These are phyloP conservation scores for Glaciozyma antarctica DNA, from an alignment of 768 basidiomycete genomes.

Conservation along the genomic window DNA sequence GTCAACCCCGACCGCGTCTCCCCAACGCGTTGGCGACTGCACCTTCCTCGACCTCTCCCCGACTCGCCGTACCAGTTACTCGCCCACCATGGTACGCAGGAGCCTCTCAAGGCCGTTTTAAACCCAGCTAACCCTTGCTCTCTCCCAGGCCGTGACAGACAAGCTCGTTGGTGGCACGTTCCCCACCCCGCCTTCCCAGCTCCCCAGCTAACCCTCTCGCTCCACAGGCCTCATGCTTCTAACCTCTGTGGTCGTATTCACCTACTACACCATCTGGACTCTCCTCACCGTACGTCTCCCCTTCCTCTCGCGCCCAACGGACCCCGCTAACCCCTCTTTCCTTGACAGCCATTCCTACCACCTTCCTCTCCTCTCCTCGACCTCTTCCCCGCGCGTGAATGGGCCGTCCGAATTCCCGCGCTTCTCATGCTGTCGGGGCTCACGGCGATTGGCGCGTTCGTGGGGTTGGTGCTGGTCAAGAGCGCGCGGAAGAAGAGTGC, in stretches of 20 bases:
- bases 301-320: conserved; percentile 8
- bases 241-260: conserved; percentile 59
- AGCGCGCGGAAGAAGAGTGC: conserved; percentile 62
- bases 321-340: background rate
- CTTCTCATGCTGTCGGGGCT: conserved; percentile 72
- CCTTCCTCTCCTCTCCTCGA: conserved; percentile 59
- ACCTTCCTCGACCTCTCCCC: too few relatives aligned
- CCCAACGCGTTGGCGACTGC: too few relatives aligned
- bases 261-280: conserved; percentile 88
- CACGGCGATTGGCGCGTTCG: conserved; percentile 65
- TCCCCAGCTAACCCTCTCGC: background rate
- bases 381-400: conserved; percentile 80
- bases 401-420: conserved; percentile 80
- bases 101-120: too few relatives aligned
- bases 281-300: conserved; percentile 61
- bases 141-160: conserved; percentile 1
- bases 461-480: conserved; percentile 64
- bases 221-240: conserved; percentile 50
- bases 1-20: too few relatives aligned
- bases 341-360: conserved; percentile 63
- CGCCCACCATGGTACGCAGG: too few relatives aligned
- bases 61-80: too few relatives aligned
- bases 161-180: conserved; percentile 4
- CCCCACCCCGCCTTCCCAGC: background rate
- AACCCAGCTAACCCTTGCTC: too few relatives aligned